Conservation (phyloP, 805 yeast species). For the Zygosaccharomyces lentus region DNA sequence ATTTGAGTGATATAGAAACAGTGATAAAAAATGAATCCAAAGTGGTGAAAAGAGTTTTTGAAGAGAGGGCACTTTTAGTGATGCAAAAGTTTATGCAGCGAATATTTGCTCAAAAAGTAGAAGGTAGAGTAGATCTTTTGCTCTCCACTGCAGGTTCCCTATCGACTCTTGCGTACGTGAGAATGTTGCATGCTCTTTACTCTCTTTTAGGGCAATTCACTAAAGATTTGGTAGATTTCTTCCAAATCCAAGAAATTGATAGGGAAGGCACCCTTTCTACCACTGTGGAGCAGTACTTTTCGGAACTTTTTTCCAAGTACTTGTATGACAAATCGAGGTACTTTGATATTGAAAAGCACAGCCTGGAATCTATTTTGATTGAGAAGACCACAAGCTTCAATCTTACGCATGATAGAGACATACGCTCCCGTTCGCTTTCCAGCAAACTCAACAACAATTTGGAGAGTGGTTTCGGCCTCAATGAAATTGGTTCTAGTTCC, state of each 20-base stretch:
- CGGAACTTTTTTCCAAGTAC: conserved; percentile 70
- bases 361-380: conserved; percentile 44
- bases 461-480: conserved; percentile 18
- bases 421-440: conserved; percentile 25
- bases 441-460: conserved; percentile 33
- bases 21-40: conserved; percentile 69
- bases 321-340: conserved; percentile 58
- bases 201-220: conserved; percentile 55
- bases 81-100: conserved; percentile 67
- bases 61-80: conserved; percentile 58
- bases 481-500: conserved; percentile 22
- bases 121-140: conserved; percentile 51
- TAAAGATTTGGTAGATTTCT: conserved; percentile 58
- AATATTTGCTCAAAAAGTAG: conserved; percentile 67
- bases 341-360: conserved; percentile 66
- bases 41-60: conserved; percentile 69
- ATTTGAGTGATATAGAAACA: conserved; percentile 53
- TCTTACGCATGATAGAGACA: conserved; percentile 31
- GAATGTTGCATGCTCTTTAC: conserved; percentile 68
- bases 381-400: conserved; percentile 35
- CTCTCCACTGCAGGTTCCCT: conserved; percentile 59
- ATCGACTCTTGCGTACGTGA: conserved; percentile 66
- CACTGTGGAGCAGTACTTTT: conserved; percentile 64
- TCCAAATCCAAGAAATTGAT: conserved; percentile 46
- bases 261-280: conserved; percentile 37